Conservation (phyloP, 257 asterid genomes). For the Solanum sejunctum region DNA sequence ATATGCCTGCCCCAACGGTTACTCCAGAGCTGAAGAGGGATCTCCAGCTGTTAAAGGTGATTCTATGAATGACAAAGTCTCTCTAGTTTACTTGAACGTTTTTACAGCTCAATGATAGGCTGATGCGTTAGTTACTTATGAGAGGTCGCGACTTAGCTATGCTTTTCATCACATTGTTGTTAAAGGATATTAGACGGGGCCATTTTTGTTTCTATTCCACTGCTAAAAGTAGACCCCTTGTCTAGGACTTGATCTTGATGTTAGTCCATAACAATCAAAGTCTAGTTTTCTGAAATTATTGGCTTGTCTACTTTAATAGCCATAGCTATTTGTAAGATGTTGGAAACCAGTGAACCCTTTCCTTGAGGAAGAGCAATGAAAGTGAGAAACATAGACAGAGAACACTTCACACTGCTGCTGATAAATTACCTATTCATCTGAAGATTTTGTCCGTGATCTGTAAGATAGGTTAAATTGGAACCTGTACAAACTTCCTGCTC, state of each 20-base stretch:
- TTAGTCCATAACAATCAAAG: not conserved
- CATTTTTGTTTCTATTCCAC: not conserved
- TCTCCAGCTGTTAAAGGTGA: slow-evolving; percentile 75
- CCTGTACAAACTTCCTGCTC: not conserved
- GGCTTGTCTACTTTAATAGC: not conserved
- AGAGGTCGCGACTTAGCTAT: not conserved
- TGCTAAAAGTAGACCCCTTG: not conserved
- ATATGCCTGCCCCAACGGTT: slow-evolving; percentile 81
- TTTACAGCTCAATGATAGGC: not conserved
- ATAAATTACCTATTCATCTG: not conserved
- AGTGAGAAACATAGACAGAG: not conserved
- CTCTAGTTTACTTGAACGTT: no score
- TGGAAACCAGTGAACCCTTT: not conserved
- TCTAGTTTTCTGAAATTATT: not conserved
- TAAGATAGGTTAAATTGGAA: not conserved
- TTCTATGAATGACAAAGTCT: not conserved
- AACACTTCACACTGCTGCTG: not conserved
- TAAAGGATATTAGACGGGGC: not conserved
- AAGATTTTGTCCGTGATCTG: not conserved
- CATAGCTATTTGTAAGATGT: not conserved
- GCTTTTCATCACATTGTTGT: not conserved
- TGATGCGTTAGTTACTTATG: not conserved
- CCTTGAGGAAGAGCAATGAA: not conserved
- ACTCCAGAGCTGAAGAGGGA: slow-evolving; percentile 85
- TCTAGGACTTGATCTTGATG: not conserved